Base-by-base conservation (phyloP, 805 yeast species). In the Nakazawaea wyomingensis region DNA sequence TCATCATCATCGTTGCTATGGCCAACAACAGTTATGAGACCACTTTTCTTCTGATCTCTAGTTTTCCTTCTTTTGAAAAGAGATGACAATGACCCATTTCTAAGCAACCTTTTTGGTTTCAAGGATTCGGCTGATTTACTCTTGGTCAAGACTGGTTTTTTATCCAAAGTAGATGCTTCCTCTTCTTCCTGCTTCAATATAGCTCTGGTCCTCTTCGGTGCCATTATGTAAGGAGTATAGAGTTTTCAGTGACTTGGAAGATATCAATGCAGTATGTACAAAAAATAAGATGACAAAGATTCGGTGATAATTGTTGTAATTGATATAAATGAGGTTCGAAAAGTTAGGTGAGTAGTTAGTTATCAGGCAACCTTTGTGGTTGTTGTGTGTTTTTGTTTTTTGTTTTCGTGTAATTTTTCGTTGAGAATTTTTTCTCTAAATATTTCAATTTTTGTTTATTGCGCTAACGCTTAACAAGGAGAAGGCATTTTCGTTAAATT, bases 61-160 rank as follows among this genome's bases (percentile, higher is more conserved):
- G 49, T 34, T 36, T 50, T 47, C 35, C 48, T 50, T 22, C 38
- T 29, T 29, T 29, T 45, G 20, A 51, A 50, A 29, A 50, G 45
- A 32, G 49, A 45, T 9, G 48, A 36, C 19, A 46, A 47, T 9
- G 46, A 47, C 32, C 51, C 48, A 21, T 47, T 46, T 33, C 41
- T 39, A 7, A 44, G 26, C 10, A 44, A 28, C 5, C 41, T 29
- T 4, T 34, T 34, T 16, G 46, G 39, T 4, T 11, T 22, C 13
- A 36, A 18, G 2, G 40, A 35, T 16, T 44, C 47, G 14, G 16
- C 17, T 11, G 47, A 44, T 16, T 30, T 19, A 39, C 35, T 22
- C 44, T 35, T 7, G 34, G 14, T 24, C 35, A 39, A 17, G 13
- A 16, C 22, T 5, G 21, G n/a, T 35, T 16, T 10, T 24, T 21